These are phyloP conservation scores for Psilocybe subaeruginosa DNA, from an alignment of 768 basidiomycete genomes.

Conservation along the genomic window DNA sequence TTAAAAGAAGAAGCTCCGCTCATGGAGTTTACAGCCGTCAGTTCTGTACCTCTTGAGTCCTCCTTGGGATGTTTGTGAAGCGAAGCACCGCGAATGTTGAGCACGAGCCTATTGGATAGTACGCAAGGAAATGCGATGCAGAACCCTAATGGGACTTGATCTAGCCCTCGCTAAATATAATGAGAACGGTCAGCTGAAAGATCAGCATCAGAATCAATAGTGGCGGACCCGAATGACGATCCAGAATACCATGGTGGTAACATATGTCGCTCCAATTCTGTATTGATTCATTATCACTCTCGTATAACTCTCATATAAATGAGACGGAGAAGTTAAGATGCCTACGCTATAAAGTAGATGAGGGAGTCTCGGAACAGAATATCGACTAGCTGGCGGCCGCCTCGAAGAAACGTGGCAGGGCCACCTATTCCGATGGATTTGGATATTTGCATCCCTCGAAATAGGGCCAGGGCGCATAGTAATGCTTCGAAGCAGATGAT, in stretches of 20 bases:
- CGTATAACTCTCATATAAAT: background rate
- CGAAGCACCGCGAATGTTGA: conserved; percentile 1
- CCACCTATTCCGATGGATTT: background rate
- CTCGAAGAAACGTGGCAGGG: background rate
- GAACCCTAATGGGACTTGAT: background rate
- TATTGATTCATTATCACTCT: background rate
- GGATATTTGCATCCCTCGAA: background rate
- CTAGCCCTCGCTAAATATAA: background rate
- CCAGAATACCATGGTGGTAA: conserved; percentile 3
- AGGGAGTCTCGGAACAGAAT: conserved; percentile 4
- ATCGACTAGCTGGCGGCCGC: background rate
- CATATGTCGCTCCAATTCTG: conserved; percentile 1
- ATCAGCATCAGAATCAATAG: background rate
- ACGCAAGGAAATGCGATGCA: conserved; percentile 2
- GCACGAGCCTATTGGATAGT: background rate
- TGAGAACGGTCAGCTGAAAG: background rate
- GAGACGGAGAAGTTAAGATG: background rate
- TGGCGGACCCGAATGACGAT: background rate
- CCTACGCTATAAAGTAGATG: conserved; percentile 6
- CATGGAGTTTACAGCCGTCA: background rate
- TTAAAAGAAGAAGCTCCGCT: background rate
- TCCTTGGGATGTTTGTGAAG: background rate
- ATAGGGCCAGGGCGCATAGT: background rate
- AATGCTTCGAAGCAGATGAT: background rate
- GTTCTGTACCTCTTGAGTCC: too few species aligned